phyloP scores from a whole-genome alignment of 345 rosid genomes.

The Populus tremula region DNA sequence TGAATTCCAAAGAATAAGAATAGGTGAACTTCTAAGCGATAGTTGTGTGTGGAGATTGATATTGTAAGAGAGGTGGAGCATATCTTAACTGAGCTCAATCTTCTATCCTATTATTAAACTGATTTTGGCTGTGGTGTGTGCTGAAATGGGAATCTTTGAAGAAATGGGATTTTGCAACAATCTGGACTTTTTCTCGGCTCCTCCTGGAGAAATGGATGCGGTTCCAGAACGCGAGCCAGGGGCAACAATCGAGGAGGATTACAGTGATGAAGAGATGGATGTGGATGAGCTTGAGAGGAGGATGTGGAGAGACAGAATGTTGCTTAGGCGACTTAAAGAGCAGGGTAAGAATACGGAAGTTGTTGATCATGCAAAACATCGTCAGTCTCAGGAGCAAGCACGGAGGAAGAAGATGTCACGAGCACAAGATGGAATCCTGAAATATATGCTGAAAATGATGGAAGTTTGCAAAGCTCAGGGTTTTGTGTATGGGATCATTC shows the following conservation, averaged over 20 bases:
- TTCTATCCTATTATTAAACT: not conserved
- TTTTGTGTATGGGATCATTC: conserved; percentile 78
- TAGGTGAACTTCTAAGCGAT: not conserved
- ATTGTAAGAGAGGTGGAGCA: not conserved
- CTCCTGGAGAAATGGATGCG: conserved; percentile 36
- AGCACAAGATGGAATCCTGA: conserved; percentile 78
- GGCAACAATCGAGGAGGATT: conserved; percentile 50
- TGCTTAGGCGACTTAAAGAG: conserved; percentile 57
- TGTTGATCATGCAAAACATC: conserved; percentile 45
- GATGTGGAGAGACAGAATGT: conserved; percentile 80
- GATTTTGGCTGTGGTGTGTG: not conserved
- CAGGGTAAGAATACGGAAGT: conserved; percentile 50
- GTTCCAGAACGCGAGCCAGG: conserved; percentile 44
- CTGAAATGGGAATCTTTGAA: conserved; percentile 44
- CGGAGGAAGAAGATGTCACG: conserved; percentile 89
- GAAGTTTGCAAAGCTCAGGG: conserved; percentile 89
- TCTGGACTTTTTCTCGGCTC: conserved; percentile 44
- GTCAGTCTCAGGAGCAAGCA: conserved; percentile 76
- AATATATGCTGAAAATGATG: conserved; percentile 88
- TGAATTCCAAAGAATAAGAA: not conserved
- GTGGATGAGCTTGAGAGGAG: conserved; percentile 73
- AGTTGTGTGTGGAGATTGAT: not conserved
- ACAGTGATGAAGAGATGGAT: conserved; percentile 62
- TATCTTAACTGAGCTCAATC: not conserved
- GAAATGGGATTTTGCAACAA: conserved; percentile 60